Percentiles rank a stretch among this genome's conserved stretches.
These are phyloP conservation scores for Brassica incana DNA, from an alignment of 345 rosid species.

Conservation along the genomic window DNA sequence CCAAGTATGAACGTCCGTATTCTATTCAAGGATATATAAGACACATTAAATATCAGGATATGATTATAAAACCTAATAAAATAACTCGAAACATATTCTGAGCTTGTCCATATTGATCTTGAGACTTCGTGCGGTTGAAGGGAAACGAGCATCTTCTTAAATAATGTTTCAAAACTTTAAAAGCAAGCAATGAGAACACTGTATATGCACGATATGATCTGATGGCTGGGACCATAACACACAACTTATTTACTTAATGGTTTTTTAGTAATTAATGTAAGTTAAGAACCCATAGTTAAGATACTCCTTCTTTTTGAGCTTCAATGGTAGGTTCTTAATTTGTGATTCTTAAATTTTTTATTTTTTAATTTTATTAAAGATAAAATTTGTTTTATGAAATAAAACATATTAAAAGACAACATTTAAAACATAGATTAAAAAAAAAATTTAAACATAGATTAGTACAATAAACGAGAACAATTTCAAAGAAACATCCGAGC, in stretches of 20 bases:
- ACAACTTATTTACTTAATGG: neutral
- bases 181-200: conserved; percentile 15
- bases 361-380: no score
- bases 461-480: no score
- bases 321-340: no score
- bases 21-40: conserved; percentile 7
- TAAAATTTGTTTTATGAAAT: no score
- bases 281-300: no score
- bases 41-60: conserved; percentile 15
- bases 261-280: no score
- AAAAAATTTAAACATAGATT: no score
- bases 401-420: no score
- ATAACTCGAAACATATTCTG: conserved; percentile 8
- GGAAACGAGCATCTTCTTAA: neutral
- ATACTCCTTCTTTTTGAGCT: no score
- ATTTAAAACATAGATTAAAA: no score
- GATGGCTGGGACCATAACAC: conserved; percentile 7
- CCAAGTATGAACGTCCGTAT: conserved; percentile 5
- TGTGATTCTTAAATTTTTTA: no score
- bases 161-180: neutral
- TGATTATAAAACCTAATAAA: neutral
- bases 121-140: neutral
- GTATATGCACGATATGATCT: neutral
- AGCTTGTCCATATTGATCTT: conserved; percentile 12
- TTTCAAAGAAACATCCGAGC: no score